Base-by-base conservation (phyloP, 192 early-diverging fungal species). In the Gigaspora rosea region DNA sequence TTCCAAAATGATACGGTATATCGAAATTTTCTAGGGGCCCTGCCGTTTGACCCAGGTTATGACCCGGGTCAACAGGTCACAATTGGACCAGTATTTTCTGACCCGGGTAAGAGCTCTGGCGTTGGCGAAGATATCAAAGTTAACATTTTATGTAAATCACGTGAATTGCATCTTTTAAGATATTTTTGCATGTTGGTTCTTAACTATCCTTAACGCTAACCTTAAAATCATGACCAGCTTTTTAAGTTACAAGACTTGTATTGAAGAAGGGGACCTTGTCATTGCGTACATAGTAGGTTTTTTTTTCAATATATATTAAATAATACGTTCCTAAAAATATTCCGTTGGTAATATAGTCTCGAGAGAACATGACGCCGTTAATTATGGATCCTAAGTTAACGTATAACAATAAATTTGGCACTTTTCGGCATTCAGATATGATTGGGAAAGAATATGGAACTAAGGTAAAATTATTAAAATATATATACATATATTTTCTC, bases 371-470 rank as follows among this genome's bases (percentile, higher is more conserved):
- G 89, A 83, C 77, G 46, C 82, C 90, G 46, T 78, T 94, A 27
- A 81, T 81, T 6, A 81, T 97, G 5, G 87, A 83, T 56, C 57
- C 85, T 4, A 94, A 89, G 46, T 85, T 82, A 35, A 70, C 86
- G 18, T 90, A 89, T 73, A 90, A 91, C 81, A 96, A 94, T 84
- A 87, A 88, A 77, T 95, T 88, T 79, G 97, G 97, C 36, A 80
- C 73, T 58, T 98, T 94, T 75, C 83, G 81, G 32, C 96, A 97
- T 78, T 78, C 89, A 62, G 86, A 92, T 67, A 93, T 97, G 87
- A 91, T 98, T 68, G 96, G 96, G 20, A 90, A 92, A 71, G 85
- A 90, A 71, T 98, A 90, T 78, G 97, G 97, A 13, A 88, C 88
- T 16, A 95, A 91, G 80, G 89, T 27, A 27, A 27, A 27, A 27